Percentiles rank a stretch among this genome's conserved stretches.
Conservation (phyloP, 164 flowering plant genomes). For the Cinnamomum micranthum region DNA sequence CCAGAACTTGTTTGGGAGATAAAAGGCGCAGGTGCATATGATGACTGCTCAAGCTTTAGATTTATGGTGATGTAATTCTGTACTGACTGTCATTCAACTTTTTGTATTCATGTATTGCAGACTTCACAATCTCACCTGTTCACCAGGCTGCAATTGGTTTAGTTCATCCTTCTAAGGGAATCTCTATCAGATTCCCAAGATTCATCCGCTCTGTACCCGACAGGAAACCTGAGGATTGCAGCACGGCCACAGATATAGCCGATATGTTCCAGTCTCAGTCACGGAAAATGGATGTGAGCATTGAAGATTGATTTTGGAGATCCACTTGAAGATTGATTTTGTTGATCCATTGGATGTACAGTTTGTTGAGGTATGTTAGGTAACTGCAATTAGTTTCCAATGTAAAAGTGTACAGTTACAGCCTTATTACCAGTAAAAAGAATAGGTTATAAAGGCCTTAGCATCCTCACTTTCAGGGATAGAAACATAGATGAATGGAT, state of each 20-base stretch:
- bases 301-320: constrained; percentile 15
- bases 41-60: not conserved
- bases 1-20: constrained; percentile 88
- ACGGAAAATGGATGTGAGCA: constrained; percentile 61
- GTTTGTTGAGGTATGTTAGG: too few species aligned
- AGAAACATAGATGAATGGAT: too few species aligned
- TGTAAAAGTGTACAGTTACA: too few species aligned
- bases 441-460: too few species aligned
- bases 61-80: not conserved
- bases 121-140: constrained; percentile 86
- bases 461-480: too few species aligned
- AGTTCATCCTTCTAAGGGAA: constrained; percentile 81
- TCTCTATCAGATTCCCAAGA: constrained; percentile 87
- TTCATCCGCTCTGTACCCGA: constrained; percentile 54
- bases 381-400: too few species aligned
- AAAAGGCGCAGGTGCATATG: constrained; percentile 53
- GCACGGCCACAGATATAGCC: constrained; percentile 70
- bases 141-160: constrained; percentile 88
- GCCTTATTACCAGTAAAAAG: too few species aligned
- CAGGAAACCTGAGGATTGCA: constrained; percentile 78
- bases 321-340: not conserved
- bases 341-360: not conserved
- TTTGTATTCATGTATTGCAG: constrained; percentile 18
- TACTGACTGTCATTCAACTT: not conserved
- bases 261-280: constrained; percentile 75